These are phyloP conservation scores for Camelina neglecta DNA, from an alignment of 345 rosid genomes.

Conservation along the genomic window DNA sequence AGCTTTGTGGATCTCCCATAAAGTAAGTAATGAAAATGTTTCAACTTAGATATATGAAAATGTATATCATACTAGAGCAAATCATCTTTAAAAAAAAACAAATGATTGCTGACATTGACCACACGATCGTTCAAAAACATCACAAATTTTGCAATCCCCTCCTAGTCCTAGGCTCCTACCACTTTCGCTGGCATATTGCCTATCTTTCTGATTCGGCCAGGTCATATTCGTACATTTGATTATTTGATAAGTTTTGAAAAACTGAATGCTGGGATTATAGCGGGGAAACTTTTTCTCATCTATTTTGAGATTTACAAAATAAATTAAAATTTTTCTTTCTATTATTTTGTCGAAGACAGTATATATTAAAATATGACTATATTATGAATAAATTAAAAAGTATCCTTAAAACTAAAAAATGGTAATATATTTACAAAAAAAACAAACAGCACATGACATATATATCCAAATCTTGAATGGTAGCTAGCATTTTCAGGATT, in stretches of 20 bases:
- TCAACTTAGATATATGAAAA: background rate
- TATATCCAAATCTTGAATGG: background rate
- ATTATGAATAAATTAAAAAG: background rate
- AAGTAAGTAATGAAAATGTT: background rate
- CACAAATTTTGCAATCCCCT: background rate
- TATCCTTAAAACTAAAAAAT: background rate
- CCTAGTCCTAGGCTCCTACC: constrained; percentile 8
- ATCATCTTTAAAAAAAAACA: background rate
- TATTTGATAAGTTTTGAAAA: too few relatives aligned
- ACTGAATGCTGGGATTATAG: background rate
- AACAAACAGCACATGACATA: background rate
- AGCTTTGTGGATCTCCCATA: background rate
- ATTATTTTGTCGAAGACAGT: too few relatives aligned
- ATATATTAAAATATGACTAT: too few relatives aligned
- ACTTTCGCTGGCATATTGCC: constrained; percentile 9
- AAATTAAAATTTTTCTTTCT: too few relatives aligned
- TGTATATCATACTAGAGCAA: background rate
- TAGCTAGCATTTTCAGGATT: background rate
- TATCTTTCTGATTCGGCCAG: background rate
- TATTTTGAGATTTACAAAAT: too few relatives aligned
- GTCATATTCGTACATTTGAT: background rate
- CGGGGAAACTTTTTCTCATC: too few relatives aligned
- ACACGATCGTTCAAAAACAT: background rate
- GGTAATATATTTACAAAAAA: background rate
- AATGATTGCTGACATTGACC: background rate